Base-by-base conservation (phyloP, 75 land plant genomes). In the Selaginella tamariscina region DNA sequence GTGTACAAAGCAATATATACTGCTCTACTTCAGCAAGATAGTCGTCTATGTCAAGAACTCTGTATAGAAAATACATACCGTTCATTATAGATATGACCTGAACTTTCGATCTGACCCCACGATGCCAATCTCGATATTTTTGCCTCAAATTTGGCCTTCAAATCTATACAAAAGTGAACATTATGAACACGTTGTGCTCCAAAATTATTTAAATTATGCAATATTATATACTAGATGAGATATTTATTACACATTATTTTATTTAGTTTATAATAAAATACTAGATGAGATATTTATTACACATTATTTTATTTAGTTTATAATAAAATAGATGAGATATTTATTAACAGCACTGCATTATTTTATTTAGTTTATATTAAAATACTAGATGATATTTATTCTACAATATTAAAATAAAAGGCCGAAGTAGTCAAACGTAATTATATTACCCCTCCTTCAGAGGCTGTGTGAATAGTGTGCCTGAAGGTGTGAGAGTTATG, bases 381-480 rank as follows among this genome's bases (percentile, higher is more conserved):
- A 32, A n/a, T 65, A 60, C 63, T 11, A 21, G 9, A 9, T 13
- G 8, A 5, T 60, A 9, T 11, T 49, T 49, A 2, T 30, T 68
- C 55, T 26, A 11, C 39, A 28, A 63, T 26, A 20, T 29, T 15
- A 70, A 2, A 56, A 59, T 11, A 33, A 66, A 33, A 8, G 27
- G 65, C 31, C 66, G 2, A 24, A 65, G 11, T 56, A 2, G 27
- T 27, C 29, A 30, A n/a, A n/a, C n/a, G n/a, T n/a, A n/a, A n/a
- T n/a, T n/a, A 26, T 23, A 33, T 22, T 81, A 95, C 99, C 99
- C 99, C 70, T 95, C 99, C 78, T 95, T 95, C 71, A 95, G 78
- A 21, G 99, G 97, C 97, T 32, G 97, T 95, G 75, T 95, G 99
- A 28, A 95, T 82, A 68, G 99, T 97, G 88, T 95, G 68, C 91